Conservation (phyloP, 768 basidiomycete genomes). For the Amanita jacksonii region DNA sequence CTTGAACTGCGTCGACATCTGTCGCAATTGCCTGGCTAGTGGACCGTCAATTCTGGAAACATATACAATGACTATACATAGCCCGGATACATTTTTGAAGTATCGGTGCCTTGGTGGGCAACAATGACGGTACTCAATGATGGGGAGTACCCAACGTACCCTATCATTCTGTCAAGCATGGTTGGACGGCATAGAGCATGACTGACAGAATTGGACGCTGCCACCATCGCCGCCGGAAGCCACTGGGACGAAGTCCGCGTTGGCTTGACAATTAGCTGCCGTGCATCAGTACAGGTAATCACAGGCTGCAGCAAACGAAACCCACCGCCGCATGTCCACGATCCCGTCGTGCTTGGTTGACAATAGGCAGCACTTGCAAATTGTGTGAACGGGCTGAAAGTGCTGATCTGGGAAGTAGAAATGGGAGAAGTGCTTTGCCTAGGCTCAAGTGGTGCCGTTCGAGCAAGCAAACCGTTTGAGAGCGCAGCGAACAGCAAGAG, state of each 20-base stretch:
- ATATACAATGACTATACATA: not conserved
- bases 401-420: constrained; percentile 28
- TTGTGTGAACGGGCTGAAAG: constrained; percentile 36
- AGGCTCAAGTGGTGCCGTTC: not conserved
- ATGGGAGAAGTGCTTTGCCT: constrained; percentile 24
- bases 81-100: constrained; percentile 22
- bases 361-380: constrained; percentile 49
- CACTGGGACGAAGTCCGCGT: constrained; percentile 30
- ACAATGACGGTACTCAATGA: constrained; percentile 29
- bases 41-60: not conserved
- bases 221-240: constrained; percentile 37
- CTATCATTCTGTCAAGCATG: not conserved
- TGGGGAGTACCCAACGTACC: constrained; percentile 24
- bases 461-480: not conserved
- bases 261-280: constrained; percentile 30
- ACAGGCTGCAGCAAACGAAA: not conserved
- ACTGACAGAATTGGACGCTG: constrained; percentile 29
- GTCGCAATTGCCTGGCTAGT: constrained; percentile 28
- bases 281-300: not conserved
- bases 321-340: constrained; percentile 47
- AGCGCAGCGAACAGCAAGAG: not conserved
- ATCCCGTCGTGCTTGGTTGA: constrained; percentile 26
- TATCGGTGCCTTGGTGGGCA: constrained; percentile 33
- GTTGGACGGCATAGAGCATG: not conserved
- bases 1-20: constrained; percentile 25